Evolutionary conservation across 306 rosid genomes (phyloP).

Genomic region (Bauhinia variegata): DNA sequence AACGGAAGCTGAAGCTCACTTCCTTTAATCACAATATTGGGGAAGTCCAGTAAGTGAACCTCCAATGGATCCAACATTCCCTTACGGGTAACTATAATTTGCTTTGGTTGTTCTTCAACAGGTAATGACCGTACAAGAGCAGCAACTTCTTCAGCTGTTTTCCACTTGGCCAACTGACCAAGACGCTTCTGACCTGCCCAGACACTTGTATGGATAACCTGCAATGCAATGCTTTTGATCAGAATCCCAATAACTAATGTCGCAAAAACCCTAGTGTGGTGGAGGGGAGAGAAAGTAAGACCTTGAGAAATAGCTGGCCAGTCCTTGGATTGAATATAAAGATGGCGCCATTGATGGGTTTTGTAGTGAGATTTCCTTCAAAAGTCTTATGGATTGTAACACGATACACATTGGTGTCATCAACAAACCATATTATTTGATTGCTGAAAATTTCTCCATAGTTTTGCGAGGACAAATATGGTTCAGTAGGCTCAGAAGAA

Average conservation of each 20-base stretch:
- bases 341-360: slow-evolving; percentile 97
- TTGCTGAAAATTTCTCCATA: slow-evolving; percentile 99
- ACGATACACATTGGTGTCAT: slow-evolving; percentile 97
- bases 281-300: slow-evolving; percentile 18
- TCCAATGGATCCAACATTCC: slow-evolving; percentile 99
- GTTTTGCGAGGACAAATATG: slow-evolving; percentile 95
- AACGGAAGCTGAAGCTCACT: slow-evolving; percentile 99
- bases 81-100: slow-evolving; percentile 96
- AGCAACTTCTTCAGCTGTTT: slow-evolving; percentile 99
- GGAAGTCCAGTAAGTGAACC: slow-evolving; percentile 93
- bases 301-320: slow-evolving; percentile 94
- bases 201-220: slow-evolving; percentile 99
- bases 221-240: slow-evolving; percentile 41
- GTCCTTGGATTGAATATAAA: slow-evolving; percentile 98
- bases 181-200: slow-evolving; percentile 99
- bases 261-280: background rate
- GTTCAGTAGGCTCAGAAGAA: slow-evolving; percentile 99
- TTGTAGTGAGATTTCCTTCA: slow-evolving; percentile 98
- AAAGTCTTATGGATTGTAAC: slow-evolving; percentile 98
- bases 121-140: slow-evolving; percentile 98
- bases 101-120: slow-evolving; percentile 98
- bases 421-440: slow-evolving; percentile 99
- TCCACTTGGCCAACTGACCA: slow-evolving; percentile 99
- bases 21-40: slow-evolving; percentile 97
- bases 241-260: slow-evolving; percentile 12